Percentiles rank a stretch among this genome's conserved stretches.
These are phyloP conservation scores for Batrachochytrium dendrobatidis DNA, from an alignment of 371 early-diverging fungal species.

Conservation along the genomic window DNA sequence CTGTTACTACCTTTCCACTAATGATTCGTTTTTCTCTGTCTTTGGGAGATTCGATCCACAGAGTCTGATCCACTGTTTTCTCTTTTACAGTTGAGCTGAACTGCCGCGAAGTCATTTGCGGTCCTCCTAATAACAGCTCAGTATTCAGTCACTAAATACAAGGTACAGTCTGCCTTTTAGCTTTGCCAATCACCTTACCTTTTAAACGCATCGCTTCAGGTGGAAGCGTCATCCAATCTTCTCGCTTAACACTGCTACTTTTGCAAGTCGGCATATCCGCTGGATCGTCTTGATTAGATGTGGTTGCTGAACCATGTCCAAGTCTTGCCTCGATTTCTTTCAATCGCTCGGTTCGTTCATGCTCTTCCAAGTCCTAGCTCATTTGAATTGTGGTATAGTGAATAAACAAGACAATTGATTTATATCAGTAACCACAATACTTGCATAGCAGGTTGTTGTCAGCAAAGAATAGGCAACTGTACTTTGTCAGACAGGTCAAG, in stretches of 20 bases:
- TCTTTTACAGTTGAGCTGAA: slow-evolving; percentile 13
- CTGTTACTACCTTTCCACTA: not conserved
- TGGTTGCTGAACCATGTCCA: not conserved
- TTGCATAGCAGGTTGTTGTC: too few relatives aligned
- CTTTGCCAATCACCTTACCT: not conserved
- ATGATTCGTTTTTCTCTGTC: slow-evolving; percentile 1
- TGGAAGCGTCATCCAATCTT: slow-evolving; percentile 24
- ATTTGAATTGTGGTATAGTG: not conserved
- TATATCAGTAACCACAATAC: too few relatives aligned
- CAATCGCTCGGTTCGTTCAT: not conserved
- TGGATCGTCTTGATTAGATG: not conserved
- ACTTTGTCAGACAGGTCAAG: slow-evolving; percentile 11
- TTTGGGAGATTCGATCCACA: slow-evolving; percentile 23
- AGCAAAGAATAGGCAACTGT: not conserved
- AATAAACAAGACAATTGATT: not conserved
- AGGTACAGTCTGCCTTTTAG: not conserved
- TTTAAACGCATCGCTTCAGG: slow-evolving; percentile 18
- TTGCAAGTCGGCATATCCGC: too few relatives aligned
- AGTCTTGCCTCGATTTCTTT: not conserved
- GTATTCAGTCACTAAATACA: not conserved
- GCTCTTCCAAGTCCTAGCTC: not conserved
- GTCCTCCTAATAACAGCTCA: slow-evolving; percentile 2
- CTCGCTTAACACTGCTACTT: slow-evolving; percentile 1
- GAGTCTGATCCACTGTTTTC: slow-evolving; percentile 14
- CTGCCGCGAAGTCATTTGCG: slow-evolving; percentile 15